Conservation (phyloP, 2,329 filamentous ascomycete genomes). For the Fusarium subglutinans region DNA sequence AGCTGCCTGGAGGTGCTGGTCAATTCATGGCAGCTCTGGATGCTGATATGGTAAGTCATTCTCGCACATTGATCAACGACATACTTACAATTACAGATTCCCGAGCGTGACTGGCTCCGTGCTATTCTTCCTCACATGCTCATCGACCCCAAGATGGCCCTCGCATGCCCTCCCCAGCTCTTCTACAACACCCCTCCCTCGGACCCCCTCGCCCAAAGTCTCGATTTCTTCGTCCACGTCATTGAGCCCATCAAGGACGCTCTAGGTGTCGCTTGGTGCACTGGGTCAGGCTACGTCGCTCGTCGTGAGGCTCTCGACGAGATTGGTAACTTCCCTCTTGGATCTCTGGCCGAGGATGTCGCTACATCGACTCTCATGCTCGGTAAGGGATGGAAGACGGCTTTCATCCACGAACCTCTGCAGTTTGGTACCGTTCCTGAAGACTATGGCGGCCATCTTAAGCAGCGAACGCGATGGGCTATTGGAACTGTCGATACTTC, state of each 20-base stretch:
- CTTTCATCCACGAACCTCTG: slow-evolving; percentile 66
- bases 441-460: slow-evolving; percentile 63
- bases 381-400: slow-evolving; percentile 69
- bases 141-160: slow-evolving; percentile 64
- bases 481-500: slow-evolving; percentile 67
- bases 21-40: slow-evolving; percentile 71
- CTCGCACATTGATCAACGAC: fast-evolving
- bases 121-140: slow-evolving; percentile 68
- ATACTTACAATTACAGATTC: slow-evolving; percentile 55
- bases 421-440: slow-evolving; percentile 69
- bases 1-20: slow-evolving; percentile 63
- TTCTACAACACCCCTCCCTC: slow-evolving; percentile 70
- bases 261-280: slow-evolving; percentile 69
- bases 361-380: slow-evolving; percentile 67
- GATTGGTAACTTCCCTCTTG: slow-evolving; percentile 70
- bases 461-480: slow-evolving; percentile 66
- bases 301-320: slow-evolving; percentile 67
- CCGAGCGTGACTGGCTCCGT: slow-evolving; percentile 68
- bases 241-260: slow-evolving; percentile 61
- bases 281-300: slow-evolving; percentile 70
- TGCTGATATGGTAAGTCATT: slow-evolving; percentile 66
- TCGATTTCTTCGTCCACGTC: slow-evolving; percentile 67
- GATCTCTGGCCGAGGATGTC: slow-evolving; percentile 69
- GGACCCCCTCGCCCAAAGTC: slow-evolving; percentile 66
- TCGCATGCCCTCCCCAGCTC: slow-evolving; percentile 69